A percentile compares a stretch with the other conserved stretches of the same genome.
These are phyloP conservation scores for Kwoniella sp. DNA, from an alignment of 768 basidiomycete genomes.

Conservation along the genomic window DNA sequence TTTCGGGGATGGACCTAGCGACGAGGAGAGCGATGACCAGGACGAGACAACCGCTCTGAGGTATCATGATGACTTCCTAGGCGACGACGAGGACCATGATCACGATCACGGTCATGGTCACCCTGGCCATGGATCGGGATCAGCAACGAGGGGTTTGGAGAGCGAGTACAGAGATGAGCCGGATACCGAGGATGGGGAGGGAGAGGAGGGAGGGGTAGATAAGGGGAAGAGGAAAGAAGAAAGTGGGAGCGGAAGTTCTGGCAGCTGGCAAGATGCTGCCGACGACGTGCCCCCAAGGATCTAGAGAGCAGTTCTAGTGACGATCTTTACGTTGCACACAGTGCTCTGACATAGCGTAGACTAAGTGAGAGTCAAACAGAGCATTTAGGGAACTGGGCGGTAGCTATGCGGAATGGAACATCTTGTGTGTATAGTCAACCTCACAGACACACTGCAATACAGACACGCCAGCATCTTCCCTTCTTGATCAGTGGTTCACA, in stretches of 20 bases:
- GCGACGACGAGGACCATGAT: slow-evolving; percentile 64
- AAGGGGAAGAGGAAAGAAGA: slow-evolving; percentile 24
- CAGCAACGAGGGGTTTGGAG: neutral
- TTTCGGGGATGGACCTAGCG: slow-evolving; percentile 85
- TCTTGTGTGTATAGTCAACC: too few relatives aligned
- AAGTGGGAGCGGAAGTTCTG: slow-evolving; percentile 32
- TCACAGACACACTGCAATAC: too few relatives aligned
- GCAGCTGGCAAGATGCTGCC: slow-evolving; percentile 50
- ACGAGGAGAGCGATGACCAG: slow-evolving; percentile 60
- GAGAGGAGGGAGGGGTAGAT: slow-evolving; percentile 12
- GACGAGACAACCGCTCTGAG: slow-evolving; percentile 73
- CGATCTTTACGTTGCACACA: too few relatives aligned
- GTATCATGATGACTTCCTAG: slow-evolving; percentile 79
- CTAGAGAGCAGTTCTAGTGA: neutral
- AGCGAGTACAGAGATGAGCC: slow-evolving; percentile 33
- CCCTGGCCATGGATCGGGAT: neutral
- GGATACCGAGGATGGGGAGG: slow-evolving; percentile 6
- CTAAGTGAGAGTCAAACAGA: too few relatives aligned
- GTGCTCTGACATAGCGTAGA: too few relatives aligned
- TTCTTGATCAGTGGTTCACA: too few relatives aligned
- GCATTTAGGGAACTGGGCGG: too few relatives aligned
- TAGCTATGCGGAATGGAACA: too few relatives aligned
- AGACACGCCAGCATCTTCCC: too few relatives aligned
- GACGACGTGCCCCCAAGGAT: slow-evolving; percentile 32
- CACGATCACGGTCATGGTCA: too few relatives aligned